phyloP scores from a whole-genome alignment of 1,284 basidiomycete species.

The Trametes polyzona region DNA sequence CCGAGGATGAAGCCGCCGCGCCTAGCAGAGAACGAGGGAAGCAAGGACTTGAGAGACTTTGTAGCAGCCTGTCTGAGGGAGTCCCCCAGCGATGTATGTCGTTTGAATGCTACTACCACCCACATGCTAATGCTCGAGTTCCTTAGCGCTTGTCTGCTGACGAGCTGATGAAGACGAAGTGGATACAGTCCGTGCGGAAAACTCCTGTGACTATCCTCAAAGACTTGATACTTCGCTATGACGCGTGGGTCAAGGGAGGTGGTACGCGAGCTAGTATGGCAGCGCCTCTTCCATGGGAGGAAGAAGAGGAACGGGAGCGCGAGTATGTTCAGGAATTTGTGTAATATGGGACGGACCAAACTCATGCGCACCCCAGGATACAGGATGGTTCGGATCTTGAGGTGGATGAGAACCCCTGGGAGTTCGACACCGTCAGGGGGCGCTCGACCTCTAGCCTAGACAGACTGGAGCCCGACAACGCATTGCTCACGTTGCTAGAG shows the following conservation, averaged over 20 bases:
- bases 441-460: conserved; percentile 34
- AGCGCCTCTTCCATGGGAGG: conserved; percentile 73
- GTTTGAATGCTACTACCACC: background rate
- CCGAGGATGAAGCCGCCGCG: conserved; percentile 86
- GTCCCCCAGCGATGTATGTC: conserved; percentile 74
- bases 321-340: conserved; percentile 34
- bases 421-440: conserved; percentile 75
- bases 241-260: conserved; percentile 78
- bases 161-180: conserved; percentile 89
- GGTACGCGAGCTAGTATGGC: conserved; percentile 83
- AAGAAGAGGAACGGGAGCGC: conserved; percentile 55
- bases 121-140: conserved; percentile 16
- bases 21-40: conserved; percentile 78
- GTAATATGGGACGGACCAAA: background rate
- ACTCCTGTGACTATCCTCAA: conserved; percentile 74
- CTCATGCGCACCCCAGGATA: conserved; percentile 11
- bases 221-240: conserved; percentile 82
- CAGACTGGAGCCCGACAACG: conserved; percentile 19
- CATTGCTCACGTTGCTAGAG: conserved; percentile 17
- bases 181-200: conserved; percentile 85
- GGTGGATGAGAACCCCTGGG: conserved; percentile 67
- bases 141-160: conserved; percentile 85
- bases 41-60: conserved; percentile 89
- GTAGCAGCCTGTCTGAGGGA: conserved; percentile 86
- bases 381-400: conserved; percentile 30